phyloP scores from a whole-genome alignment of 495 filamentous ascomycete genomes.

The Aspergillus conjunctus region DNA sequence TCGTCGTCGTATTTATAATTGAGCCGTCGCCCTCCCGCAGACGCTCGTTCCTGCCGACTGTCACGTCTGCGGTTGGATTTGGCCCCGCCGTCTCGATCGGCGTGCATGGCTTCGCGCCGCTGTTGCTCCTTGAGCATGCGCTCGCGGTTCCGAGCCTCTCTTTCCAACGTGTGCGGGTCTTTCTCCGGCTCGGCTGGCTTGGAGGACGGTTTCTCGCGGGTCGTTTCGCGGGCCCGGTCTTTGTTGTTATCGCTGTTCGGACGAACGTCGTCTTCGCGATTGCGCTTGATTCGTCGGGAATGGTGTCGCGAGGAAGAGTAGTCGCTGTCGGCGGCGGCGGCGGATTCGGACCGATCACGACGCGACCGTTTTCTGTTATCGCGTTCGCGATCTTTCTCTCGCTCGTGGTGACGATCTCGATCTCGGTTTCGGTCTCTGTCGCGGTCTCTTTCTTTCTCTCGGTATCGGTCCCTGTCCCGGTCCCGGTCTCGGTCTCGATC shows the following conservation, averaged over 20 bases:
- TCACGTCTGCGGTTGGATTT: slow-evolving; percentile 54
- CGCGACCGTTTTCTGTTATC: slow-evolving; percentile 56
- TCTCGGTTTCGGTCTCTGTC: slow-evolving; percentile 51
- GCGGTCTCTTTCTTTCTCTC: slow-evolving; percentile 47
- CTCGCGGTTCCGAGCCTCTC: slow-evolving; percentile 75
- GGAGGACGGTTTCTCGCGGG: slow-evolving; percentile 20
- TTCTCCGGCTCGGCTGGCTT: slow-evolving; percentile 44
- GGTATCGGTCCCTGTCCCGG: slow-evolving; percentile 48
- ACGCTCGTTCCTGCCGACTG: slow-evolving; percentile 50
- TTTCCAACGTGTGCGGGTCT: slow-evolving; percentile 75
- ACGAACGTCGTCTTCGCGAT: slow-evolving; percentile 33
- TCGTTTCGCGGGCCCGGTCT: slow-evolving; percentile 19
- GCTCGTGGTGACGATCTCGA: slow-evolving; percentile 41
- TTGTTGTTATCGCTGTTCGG: slow-evolving; percentile 8
- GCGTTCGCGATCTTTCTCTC: slow-evolving; percentile 37
- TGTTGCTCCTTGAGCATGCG: slow-evolving; percentile 77
- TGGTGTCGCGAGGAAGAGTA: slow-evolving; percentile 42
- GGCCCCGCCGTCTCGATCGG: slow-evolving; percentile 42
- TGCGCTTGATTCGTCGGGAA: slow-evolving; percentile 46
- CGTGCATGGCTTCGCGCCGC: slow-evolving; percentile 60
- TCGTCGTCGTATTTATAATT: slow-evolving; percentile 64
- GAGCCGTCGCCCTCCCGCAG: slow-evolving; percentile 46
- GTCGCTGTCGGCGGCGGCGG: slow-evolving; percentile 24
- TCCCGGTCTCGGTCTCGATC: slow-evolving; percentile 48
- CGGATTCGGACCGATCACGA: slow-evolving; percentile 52